Evolutionary conservation across 805 yeast genomes (phyloP), one percentile per base, ranked within the genome.

Genomic region (Saturnispora quitensis): DNA sequence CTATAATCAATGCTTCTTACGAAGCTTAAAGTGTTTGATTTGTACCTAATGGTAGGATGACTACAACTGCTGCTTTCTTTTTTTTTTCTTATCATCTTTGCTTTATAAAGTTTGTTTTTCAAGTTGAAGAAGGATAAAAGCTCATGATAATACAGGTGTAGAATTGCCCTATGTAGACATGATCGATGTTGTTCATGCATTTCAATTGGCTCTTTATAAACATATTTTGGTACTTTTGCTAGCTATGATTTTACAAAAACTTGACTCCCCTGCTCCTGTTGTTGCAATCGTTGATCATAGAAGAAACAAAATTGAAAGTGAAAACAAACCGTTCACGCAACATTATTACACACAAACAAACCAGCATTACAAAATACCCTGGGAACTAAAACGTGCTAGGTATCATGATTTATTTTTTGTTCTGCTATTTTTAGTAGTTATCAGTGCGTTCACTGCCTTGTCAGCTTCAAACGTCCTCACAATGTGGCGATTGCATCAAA

Each of bases 341-440:
- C 17, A 18, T 13, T 38, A 38, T 12, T 38, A 38, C 15, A 38
- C 22, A 38, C 42, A 38, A 38, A 17, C 42, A 38, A 20, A 38
- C 20, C 20, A 18, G 17, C 24, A 38, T 38, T 38, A 18, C 22
- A 50, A 43, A 24, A 50, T 55, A 1, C 58, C 58, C 2, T 55
- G 58, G 58, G 58, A 55, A 13, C n/a, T 84, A 33, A 77, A 74
- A 36, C 75, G 72, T 52, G 86, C 87, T 2, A 75, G 68, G 53
- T 78, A 70, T 66, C 82, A 87, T 60, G 96, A 89, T 65, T 73
- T 82, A 76, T 82, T 86, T 0, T 84, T 84, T 59, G 73, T 84
- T 0, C 53, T 85, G 4, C 74, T 88, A 42, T 65, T 62, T 27
- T 47, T 69, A 1, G 68, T 56, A 1, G 52, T 62, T 5, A 71